Percentiles rank a stretch among this genome's conserved stretches.
phyloP scores from a whole-genome alignment of 1,139 yeast species.

The Blastobotrys ciferrii region DNA sequence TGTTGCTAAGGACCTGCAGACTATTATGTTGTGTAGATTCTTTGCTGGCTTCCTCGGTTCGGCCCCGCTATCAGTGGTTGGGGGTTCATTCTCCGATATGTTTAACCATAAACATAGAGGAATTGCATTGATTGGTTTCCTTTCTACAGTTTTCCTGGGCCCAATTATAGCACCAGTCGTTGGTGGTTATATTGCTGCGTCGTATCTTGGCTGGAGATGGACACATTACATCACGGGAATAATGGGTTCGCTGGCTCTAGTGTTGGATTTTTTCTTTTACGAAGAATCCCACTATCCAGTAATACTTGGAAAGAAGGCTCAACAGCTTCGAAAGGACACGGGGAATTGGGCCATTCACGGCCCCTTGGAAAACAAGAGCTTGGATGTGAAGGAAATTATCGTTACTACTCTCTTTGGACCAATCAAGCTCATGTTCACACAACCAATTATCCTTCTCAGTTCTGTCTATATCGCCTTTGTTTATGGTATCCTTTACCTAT shows the following conservation, averaged over 20 bases:
- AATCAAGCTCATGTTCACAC: constrained; percentile 58
- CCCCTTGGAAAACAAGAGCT: constrained; percentile 67
- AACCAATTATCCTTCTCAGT: constrained; percentile 67
- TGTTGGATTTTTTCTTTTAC: constrained; percentile 37
- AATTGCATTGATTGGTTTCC: constrained; percentile 58
- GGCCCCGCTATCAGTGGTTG: constrained; percentile 75
- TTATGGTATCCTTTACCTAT: constrained; percentile 76
- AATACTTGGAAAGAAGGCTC: constrained; percentile 46
- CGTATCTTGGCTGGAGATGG: constrained; percentile 56
- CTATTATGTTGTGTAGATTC: constrained; percentile 68
- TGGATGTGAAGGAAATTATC: constrained; percentile 59
- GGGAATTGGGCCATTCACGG: constrained; percentile 78
- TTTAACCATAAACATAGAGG: constrained; percentile 62
- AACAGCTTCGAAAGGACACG: constrained; percentile 45
- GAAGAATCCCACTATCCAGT: constrained; percentile 48
- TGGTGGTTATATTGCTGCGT: constrained; percentile 37
- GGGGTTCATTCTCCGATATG: constrained; percentile 80
- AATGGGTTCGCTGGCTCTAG: constrained; percentile 41
- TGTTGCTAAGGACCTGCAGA: constrained; percentile 63
- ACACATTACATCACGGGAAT: constrained; percentile 52
- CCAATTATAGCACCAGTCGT: constrained; percentile 66
- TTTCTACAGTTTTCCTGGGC: constrained; percentile 65
- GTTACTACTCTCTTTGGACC: constrained; percentile 72
- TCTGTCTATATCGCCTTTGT: constrained; percentile 77
- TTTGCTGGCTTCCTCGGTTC: constrained; percentile 77